Percentiles rank a stretch among this genome's conserved stretches.
Evolutionary conservation across 2,329 filamentous ascomycete species (phyloP).

Genomic region (Tolypocladium album): DNA sequence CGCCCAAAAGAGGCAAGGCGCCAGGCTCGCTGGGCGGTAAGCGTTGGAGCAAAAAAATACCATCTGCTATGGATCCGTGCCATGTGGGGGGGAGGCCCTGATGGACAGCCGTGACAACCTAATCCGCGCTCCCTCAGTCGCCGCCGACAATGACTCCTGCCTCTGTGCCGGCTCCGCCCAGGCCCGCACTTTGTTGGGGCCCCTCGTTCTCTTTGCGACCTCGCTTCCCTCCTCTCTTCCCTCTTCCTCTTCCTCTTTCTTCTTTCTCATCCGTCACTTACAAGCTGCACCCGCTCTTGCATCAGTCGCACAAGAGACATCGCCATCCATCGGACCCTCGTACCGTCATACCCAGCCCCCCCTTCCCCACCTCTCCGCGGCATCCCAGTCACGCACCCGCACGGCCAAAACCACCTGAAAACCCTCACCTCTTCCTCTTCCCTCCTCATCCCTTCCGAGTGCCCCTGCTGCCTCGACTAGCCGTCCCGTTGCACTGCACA

Average conservation of each 20-base stretch:
- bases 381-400: background rate
- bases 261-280: background rate
- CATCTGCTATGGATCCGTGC: no score
- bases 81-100: background rate
- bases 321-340: background rate
- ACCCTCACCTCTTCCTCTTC: background rate
- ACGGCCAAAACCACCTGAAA: background rate
- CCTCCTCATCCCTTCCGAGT: constrained; percentile 1
- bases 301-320: background rate
- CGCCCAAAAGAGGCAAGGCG: constrained; percentile 1
- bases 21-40: background rate
- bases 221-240: background rate
- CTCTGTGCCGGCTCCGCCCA: background rate
- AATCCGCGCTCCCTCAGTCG: background rate
- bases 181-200: background rate
- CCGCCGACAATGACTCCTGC: background rate
- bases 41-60: no score
- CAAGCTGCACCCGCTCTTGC: constrained; percentile 3
- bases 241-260: background rate
- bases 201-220: background rate
- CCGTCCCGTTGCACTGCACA: constrained; percentile 17
- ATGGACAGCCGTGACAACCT: background rate
- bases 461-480: constrained; percentile 6
- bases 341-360: background rate
- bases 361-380: background rate